Percentiles rank a stretch among this genome's conserved stretches.
These are phyloP conservation scores for Phytophthora pini DNA, from an alignment of 352 stramenopile genomes.

Conservation along the genomic window DNA sequence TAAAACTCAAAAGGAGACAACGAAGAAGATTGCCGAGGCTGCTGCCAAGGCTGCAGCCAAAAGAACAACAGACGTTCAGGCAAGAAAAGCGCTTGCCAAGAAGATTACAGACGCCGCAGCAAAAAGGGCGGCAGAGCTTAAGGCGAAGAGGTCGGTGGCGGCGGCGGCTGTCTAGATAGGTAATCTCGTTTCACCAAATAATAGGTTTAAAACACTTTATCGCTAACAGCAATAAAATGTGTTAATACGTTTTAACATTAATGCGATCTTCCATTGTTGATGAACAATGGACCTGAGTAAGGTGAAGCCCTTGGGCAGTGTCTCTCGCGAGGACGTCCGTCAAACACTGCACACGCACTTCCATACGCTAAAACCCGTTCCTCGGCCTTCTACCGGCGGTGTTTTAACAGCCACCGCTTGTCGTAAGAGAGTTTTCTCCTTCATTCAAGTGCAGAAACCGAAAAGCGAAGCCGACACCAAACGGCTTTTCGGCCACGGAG, in stretches of 20 bases:
- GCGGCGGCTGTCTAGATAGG: not conserved
- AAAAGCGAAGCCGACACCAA: constrained; percentile 61
- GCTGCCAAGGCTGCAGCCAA: not conserved
- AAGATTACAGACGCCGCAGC: not conserved
- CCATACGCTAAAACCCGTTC: constrained; percentile 41
- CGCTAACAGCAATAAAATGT: too few relatives aligned
- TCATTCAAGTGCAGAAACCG: constrained; percentile 74
- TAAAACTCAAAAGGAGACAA: not conserved
- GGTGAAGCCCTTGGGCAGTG: constrained; percentile 35
- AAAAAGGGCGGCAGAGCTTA: not conserved
- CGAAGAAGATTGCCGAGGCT: not conserved
- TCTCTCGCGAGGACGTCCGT: constrained; percentile 68
- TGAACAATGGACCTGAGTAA: constrained; percentile 31
- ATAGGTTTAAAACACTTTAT: not conserved
- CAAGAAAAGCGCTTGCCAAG: not conserved
- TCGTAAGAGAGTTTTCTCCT: constrained; percentile 62
- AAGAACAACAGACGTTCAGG: not conserved
- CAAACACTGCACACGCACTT: constrained; percentile 76
- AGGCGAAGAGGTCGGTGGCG: not conserved
- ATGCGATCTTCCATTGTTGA: constrained; percentile 7
- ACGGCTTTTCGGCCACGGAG: constrained; percentile 52
- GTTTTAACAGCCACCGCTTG: not conserved
- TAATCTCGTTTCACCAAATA: not conserved
- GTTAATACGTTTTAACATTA: too few relatives aligned
- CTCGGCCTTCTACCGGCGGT: constrained; percentile 19